Evolutionary conservation across 305 asterid species (phyloP).

Genomic region (Fraxinus xanthoxyloides): DNA sequence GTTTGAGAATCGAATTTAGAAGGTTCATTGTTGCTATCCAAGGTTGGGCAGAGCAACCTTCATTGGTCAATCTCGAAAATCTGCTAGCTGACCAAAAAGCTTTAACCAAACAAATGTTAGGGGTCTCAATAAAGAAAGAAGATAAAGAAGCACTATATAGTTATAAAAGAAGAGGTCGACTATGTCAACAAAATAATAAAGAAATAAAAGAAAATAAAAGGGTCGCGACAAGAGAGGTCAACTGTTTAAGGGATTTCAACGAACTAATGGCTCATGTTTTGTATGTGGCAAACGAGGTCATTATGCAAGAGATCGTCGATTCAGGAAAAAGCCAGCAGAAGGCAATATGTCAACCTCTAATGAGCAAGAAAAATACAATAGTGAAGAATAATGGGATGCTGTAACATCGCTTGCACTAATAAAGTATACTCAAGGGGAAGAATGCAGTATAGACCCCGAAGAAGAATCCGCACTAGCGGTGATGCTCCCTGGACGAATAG

Average conservation of each 20-base stretch:
- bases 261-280: background rate
- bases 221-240: background rate
- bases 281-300: background rate
- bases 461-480: background rate
- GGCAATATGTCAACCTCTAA: background rate
- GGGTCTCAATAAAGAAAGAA: background rate
- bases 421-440: background rate
- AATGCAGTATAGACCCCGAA: background rate
- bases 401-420: background rate
- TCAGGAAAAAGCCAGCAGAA: background rate
- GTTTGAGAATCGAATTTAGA: background rate
- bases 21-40: background rate
- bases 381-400: background rate
- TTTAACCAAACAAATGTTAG: background rate
- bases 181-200: background rate
- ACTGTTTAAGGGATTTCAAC: background rate
- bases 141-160: background rate
- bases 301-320: background rate
- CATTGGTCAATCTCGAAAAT: background rate
- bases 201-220: background rate
- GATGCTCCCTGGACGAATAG: background rate
- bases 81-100: background rate
- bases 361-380: background rate
- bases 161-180: background rate
- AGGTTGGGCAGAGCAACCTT: background rate